Evolutionary conservation across 164 flowering plant genomes (phyloP).

Genomic region (Euptelea pleiosperma): DNA sequence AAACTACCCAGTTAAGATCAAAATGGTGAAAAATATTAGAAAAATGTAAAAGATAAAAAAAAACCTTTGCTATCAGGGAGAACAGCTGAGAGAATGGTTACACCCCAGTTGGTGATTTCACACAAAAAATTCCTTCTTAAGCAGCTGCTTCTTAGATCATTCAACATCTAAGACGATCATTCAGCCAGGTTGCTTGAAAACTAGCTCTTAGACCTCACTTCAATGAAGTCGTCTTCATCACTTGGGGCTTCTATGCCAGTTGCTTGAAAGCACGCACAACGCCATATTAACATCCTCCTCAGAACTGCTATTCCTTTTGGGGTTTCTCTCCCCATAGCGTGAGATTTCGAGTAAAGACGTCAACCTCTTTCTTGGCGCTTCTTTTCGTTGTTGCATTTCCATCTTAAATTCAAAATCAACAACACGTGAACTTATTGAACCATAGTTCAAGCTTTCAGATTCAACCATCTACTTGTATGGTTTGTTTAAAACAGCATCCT

Average conservation of each 20-base stretch:
- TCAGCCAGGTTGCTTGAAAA: constrained; percentile 93
- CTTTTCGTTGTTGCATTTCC: constrained; percentile 40
- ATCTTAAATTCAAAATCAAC: constrained; percentile 34
- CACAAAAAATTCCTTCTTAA: too few species aligned
- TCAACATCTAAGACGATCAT: too few species aligned
- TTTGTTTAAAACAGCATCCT: constrained; percentile 31
- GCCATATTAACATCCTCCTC: constrained; percentile 84
- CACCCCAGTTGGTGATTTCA: too few species aligned
- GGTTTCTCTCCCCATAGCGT: constrained; percentile 39
- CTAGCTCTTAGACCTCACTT: constrained; percentile 97
- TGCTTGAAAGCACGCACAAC: constrained; percentile 84
- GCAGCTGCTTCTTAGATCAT: too few species aligned
- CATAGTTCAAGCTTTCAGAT: constrained; percentile 34
- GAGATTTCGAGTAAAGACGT: constrained; percentile 18
- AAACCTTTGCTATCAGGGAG: too few species aligned
- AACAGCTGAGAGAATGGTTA: too few species aligned
- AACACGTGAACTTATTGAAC: constrained; percentile 26
- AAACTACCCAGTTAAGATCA: too few species aligned
- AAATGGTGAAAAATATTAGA: too few species aligned
- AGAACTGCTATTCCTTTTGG: constrained; percentile 40
- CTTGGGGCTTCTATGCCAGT: constrained; percentile 92
- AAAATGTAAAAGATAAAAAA: too few species aligned
- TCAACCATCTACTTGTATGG: constrained; percentile 35
- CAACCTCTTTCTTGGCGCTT: constrained; percentile 29
- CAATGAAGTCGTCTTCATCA: constrained; percentile 98